phyloP scores from a whole-genome alignment of 2,329 filamentous ascomycete species.

The Pestalotiopsis sp. region DNA sequence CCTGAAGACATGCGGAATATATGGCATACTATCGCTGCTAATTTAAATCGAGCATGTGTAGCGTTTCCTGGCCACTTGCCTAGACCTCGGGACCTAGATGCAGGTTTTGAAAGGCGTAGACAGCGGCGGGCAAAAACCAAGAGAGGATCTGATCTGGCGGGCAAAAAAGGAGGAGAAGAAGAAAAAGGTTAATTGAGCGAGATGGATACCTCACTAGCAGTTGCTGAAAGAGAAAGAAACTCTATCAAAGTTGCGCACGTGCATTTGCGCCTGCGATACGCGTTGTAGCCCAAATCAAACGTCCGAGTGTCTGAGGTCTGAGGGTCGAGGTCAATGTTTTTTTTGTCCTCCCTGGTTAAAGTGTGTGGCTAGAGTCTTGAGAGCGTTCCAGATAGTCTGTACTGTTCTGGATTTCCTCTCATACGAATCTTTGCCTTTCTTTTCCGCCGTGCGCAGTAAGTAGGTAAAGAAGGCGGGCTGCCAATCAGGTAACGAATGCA shows the following conservation, averaged over 20 bases:
- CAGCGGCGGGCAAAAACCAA: too few species aligned
- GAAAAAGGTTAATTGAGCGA: not conserved
- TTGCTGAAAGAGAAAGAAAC: not conserved
- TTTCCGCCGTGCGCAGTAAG: not conserved
- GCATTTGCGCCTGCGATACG: not conserved
- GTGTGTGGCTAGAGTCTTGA: not conserved
- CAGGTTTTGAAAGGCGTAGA: too few species aligned
- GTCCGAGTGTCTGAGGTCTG: constrained; percentile 7
- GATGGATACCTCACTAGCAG: not conserved
- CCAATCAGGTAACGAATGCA: too few species aligned
- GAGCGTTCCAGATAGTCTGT: not conserved
- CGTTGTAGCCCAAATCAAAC: constrained; percentile 1
- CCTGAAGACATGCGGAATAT: too few species aligned
- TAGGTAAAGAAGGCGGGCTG: not conserved
- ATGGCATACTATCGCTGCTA: too few species aligned
- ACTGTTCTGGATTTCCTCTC: not conserved
- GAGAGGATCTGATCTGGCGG: too few species aligned
- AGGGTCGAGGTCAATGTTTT: not conserved
- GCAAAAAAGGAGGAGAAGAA: too few species aligned
- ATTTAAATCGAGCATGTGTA: too few species aligned
- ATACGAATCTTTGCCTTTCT: not conserved
- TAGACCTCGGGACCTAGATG: too few species aligned
- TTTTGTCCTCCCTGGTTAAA: not conserved
- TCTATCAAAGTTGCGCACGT: not conserved
- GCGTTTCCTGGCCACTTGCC: too few species aligned